phyloP scores from a whole-genome alignment of 257 asterid species.

The Nicotiana noctiflora region DNA sequence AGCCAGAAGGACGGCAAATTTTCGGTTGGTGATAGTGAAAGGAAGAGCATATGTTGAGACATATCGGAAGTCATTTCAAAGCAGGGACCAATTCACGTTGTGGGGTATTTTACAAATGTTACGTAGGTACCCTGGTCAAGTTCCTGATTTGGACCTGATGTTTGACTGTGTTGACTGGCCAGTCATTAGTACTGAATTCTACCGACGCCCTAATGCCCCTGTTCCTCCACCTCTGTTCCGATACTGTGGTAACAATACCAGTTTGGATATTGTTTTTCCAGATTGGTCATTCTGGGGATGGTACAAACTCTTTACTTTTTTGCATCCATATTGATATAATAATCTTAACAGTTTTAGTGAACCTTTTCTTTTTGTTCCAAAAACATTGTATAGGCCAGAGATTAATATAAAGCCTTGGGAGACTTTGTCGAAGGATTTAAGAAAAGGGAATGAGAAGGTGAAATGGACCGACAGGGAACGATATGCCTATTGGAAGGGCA shows the following conservation, averaged over 20 bases:
- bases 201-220: constrained; percentile 5
- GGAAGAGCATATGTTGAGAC: constrained; percentile 30
- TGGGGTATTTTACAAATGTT: constrained; percentile 42
- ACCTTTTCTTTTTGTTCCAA: not conserved
- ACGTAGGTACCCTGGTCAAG: constrained; percentile 30
- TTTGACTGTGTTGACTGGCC: constrained; percentile 40
- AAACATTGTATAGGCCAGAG: constrained; percentile 52
- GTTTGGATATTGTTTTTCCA: constrained; percentile 43
- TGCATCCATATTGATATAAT: not conserved
- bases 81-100: constrained; percentile 28
- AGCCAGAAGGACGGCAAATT: constrained; percentile 27
- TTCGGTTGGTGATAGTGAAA: constrained; percentile 26
- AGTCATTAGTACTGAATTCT: constrained; percentile 14
- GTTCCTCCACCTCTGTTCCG: constrained; percentile 38
- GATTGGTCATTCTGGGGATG: constrained; percentile 57
- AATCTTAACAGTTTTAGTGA: not conserved
- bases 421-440: constrained; percentile 36
- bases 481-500: constrained; percentile 87
- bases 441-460: constrained; percentile 45
- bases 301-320: constrained; percentile 3
- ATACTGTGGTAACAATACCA: constrained; percentile 26
- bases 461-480: constrained; percentile 76
- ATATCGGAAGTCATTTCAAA: constrained; percentile 24
- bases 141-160: constrained; percentile 42
- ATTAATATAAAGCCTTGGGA: constrained; percentile 83